Evolutionary conservation across 2,329 filamentous ascomycete species (phyloP), one percentile per base, ranked within the genome.

Genomic region (Trichoderma asperellum): DNA sequence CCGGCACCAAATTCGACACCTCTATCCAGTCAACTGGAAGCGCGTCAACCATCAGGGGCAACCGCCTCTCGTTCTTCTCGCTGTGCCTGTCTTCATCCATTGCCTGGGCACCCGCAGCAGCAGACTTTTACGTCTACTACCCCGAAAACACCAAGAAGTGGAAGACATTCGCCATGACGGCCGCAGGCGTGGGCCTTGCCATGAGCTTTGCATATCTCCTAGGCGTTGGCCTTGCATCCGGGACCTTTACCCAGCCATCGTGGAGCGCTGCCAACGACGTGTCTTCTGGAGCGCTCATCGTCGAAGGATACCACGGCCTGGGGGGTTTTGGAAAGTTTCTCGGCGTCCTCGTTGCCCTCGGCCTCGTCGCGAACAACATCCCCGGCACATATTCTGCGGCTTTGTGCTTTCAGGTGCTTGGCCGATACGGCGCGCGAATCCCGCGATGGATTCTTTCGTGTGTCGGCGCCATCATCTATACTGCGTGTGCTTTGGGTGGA

Each of bases 51-150:
- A 89, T 21, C 89, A 91, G 2, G 87, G 92, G 68, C 8, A 74
- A 73, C 12, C 76, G 77, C 7, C 80, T 93, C 37, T 90, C 88
- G 5, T 93, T 92, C 78, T 91, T 93, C 77, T 90, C 87, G 12
- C 81, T 93, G 58, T 91, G 87, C 72, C 81, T 91, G 14, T 88
- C 89, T 27, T 72, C 77, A 5, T 76, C 77, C 24, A 78, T 77
- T 47, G 78, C 76, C 0, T 96, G 92, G 92, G 88, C 90, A 1
- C 86, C 86, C 7, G 92, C 90, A 70, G 91, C 92, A 0, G 89
- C 91, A 10, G 92, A 95, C 76, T 95, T 94, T 78, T 93, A 91
- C 27, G 91, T 93, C 62, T 94, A 94, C 79, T 92, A 94, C 74
- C 91, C 91, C 0, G 81, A 84, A 2, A 83, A 80, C 29, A 88